A percentile compares a stretch with the other conserved stretches of the same genome.
Conservation (phyloP, 176 grass and related monocot species). For the Oryza punctata region DNA sequence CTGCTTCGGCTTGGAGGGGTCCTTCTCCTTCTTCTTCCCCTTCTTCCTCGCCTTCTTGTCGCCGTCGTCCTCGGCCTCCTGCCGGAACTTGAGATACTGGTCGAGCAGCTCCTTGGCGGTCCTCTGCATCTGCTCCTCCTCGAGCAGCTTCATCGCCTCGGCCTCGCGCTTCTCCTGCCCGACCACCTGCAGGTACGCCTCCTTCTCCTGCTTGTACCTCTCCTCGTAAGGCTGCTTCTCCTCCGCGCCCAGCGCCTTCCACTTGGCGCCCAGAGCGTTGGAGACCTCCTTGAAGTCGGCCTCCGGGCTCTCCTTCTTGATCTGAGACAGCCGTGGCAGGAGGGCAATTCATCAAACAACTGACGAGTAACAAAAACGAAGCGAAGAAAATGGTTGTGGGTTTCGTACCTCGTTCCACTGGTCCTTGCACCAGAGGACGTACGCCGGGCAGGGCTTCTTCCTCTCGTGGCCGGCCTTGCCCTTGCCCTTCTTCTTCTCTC, state of each 20-base stretch:
- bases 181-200: slow-evolving; percentile 81
- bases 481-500: slow-evolving; percentile 64
- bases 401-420: slow-evolving; percentile 72
- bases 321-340: slow-evolving; percentile 12
- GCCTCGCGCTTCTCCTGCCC: slow-evolving; percentile 85
- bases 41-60: slow-evolving; percentile 62
- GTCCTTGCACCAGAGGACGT: slow-evolving; percentile 80
- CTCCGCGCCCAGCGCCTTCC: slow-evolving; percentile 65
- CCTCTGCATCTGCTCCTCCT: slow-evolving; percentile 84
- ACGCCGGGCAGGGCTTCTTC: slow-evolving; percentile 76
- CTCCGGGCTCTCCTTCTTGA: slow-evolving; percentile 70
- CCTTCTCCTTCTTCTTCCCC: slow-evolving; percentile 65
- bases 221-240: slow-evolving; percentile 91
- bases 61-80: slow-evolving; percentile 43
- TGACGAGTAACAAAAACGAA: background rate
- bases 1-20: slow-evolving; percentile 81
- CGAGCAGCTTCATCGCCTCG: slow-evolving; percentile 88
- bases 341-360: slow-evolving; percentile 31
- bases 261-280: slow-evolving; percentile 68
- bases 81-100: slow-evolving; percentile 85
- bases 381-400: background rate
- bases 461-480: slow-evolving; percentile 41
- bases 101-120: slow-evolving; percentile 82
- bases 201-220: slow-evolving; percentile 77
- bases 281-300: slow-evolving; percentile 78